Conservation (phyloP, 2,329 filamentous ascomycete genomes). For the Ophiosphaerella herpotricha region DNA sequence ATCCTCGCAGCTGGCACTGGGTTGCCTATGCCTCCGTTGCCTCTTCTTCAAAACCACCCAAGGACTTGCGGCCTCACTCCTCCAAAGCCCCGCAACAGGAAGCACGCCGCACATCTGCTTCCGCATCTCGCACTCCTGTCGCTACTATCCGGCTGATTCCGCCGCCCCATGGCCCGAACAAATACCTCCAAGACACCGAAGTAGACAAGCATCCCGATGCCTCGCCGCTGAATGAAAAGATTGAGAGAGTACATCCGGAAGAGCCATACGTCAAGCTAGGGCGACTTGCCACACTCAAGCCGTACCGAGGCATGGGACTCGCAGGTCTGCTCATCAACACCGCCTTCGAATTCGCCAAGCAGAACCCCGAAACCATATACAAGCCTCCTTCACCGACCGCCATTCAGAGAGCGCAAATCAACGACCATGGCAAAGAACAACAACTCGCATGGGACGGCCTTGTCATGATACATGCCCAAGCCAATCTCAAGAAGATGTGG, state of each 20-base stretch:
- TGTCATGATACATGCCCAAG: constrained; percentile 80
- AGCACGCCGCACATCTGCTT: constrained; percentile 40
- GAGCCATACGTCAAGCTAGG: constrained; percentile 86
- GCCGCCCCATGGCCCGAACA: constrained; percentile 75
- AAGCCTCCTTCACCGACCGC: constrained; percentile 45
- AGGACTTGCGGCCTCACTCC: constrained; percentile 47
- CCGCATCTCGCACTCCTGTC: constrained; percentile 60
- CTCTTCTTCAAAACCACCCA: constrained; percentile 44
- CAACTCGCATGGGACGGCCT: constrained; percentile 70
- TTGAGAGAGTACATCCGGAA: constrained; percentile 58
- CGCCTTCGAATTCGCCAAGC: constrained; percentile 69
- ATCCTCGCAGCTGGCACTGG: constrained; percentile 81
- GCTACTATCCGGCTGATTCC: constrained; percentile 82
- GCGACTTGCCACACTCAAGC: constrained; percentile 70
- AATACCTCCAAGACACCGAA: constrained; percentile 35
- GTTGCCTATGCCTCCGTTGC: constrained; percentile 74
- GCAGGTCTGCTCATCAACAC: constrained; percentile 68
- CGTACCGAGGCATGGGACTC: constrained; percentile 69
- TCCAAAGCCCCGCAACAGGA: constrained; percentile 47
- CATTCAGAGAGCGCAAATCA: constrained; percentile 50
- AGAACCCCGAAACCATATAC: constrained; percentile 58
- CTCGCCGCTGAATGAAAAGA: constrained; percentile 24
- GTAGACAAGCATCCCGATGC: constrained; percentile 37
- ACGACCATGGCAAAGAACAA: constrained; percentile 48
- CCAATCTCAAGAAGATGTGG: constrained; percentile 68